Base-by-base conservation (phyloP, 371 early-diverging fungal genomes). In the Gilbertella persicaria region DNA sequence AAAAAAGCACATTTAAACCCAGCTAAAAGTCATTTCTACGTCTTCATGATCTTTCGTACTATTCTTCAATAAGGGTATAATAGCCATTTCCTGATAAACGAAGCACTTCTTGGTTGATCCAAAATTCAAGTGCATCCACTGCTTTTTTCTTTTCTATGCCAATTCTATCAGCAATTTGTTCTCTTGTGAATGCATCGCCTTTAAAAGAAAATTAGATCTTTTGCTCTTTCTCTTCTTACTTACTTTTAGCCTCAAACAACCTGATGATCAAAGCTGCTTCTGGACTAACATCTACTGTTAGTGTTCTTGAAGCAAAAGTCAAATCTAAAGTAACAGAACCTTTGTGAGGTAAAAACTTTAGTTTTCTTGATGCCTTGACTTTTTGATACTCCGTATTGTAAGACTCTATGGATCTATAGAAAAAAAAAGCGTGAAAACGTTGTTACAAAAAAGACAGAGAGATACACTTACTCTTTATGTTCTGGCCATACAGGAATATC, bases 281-380 rank as follows among this genome's bases (percentile, higher is more conserved):
- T 13, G 70, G 68, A 14, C 55, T 45, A 10, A 46, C 64, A 3
- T 50, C 50, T 9, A 59, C 30, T 12, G 46, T 46, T 10, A 56
- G 19, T 0, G 37, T 46, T 30, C 53, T 37, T 12, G 53, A 35
- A 29, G 57, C 25, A 36, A 70, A 66, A 5, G 67, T 59, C 4
- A 73, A 39, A 17, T 70, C 64, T 16, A 73, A 24, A 8, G 57
- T 58, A 1, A 68, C 64, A 0, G 62, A 55, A 0, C 74, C 74
- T n/a, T 56, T 46, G 4, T 47, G 19, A 8, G 60, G 61, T 21
- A 60, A 17, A 51, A 67, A 70, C 7, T 58, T 50, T 3, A 73
- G 26, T 9, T 52, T 60, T 33, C 71, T 67, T 1, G 59, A 57
- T 10, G 59, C 59, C 20, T 56, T 70, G 5, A 35, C 30, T 13